These are phyloP conservation scores for Solanum dulcamara DNA, from an alignment of 257 asterid genomes.

Conservation along the genomic window DNA sequence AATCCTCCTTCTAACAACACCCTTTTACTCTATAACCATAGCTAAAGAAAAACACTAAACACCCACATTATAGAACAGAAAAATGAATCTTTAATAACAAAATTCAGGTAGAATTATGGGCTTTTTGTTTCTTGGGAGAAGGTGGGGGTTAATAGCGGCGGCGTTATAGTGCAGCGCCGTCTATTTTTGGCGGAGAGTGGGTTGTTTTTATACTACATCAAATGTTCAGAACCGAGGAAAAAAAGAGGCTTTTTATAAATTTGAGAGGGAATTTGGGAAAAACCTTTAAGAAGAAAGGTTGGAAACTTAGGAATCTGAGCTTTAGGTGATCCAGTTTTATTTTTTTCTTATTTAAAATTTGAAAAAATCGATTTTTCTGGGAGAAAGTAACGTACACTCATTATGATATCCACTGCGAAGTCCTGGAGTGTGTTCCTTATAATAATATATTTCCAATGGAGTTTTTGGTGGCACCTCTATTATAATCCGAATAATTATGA, in stretches of 20 bases:
- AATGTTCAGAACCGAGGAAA: background rate
- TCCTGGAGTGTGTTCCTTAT: background rate
- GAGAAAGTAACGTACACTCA: constrained; percentile 3
- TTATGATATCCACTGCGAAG: background rate
- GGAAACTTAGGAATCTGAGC: constrained; percentile 25
- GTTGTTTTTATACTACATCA: background rate
- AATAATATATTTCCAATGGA: background rate
- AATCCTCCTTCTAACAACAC: background rate
- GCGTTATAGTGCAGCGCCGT: constrained; percentile 15
- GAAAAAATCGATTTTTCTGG: background rate
- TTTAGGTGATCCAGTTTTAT: background rate
- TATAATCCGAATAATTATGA: too few species aligned
- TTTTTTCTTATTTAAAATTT: background rate
- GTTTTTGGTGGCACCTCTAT: too few species aligned
- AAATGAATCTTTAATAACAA: background rate
- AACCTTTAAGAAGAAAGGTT: constrained; percentile 21
- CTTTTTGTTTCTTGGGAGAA: background rate
- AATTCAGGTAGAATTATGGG: background rate
- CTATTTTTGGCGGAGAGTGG: constrained; percentile 8
- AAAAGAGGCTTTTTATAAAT: background rate
- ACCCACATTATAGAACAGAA: background rate
- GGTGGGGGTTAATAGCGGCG: constrained; percentile 1
- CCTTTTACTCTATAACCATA: background rate
- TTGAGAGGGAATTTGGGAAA: constrained; percentile 1
- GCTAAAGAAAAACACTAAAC: background rate